phyloP scores from a whole-genome alignment of 192 early-diverging fungal species.

The Rhizophagus clarus region DNA sequence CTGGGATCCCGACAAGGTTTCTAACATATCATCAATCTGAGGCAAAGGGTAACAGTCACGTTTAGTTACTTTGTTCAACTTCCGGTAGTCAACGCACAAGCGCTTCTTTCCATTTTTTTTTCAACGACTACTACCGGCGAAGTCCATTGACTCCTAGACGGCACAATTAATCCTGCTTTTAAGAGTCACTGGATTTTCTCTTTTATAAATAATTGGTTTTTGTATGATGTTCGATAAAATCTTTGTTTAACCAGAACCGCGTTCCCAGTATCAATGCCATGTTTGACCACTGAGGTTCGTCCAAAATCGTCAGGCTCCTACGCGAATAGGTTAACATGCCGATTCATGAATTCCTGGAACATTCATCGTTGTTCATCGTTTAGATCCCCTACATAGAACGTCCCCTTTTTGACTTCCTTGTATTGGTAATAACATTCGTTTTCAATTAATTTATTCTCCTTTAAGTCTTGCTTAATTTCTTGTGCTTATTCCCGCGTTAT shows the following conservation, averaged over 20 bases:
- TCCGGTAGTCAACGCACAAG: slow-evolving; percentile 45
- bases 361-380: no score
- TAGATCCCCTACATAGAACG: no score
- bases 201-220: not conserved
- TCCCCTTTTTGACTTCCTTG: no score
- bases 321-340: not conserved
- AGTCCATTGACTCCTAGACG: slow-evolving; percentile 12
- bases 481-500: no score
- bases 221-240: not conserved
- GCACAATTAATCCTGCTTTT: not conserved
- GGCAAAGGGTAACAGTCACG: slow-evolving; percentile 47
- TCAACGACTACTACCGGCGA: slow-evolving; percentile 43
- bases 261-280: not conserved
- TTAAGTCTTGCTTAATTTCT: no score
- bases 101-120: slow-evolving; percentile 47
- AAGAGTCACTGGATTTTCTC: not conserved
- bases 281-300: not conserved
- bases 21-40: slow-evolving; percentile 39
- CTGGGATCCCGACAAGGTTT: not conserved
- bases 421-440: no score
- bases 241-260: not conserved
- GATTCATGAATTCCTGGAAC: no score
- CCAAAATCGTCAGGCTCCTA: not conserved
- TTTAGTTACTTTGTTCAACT: slow-evolving; percentile 43
- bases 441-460: no score